phyloP scores from a whole-genome alignment of 371 early-diverging fungal genomes.

The Mortierella sp. region DNA sequence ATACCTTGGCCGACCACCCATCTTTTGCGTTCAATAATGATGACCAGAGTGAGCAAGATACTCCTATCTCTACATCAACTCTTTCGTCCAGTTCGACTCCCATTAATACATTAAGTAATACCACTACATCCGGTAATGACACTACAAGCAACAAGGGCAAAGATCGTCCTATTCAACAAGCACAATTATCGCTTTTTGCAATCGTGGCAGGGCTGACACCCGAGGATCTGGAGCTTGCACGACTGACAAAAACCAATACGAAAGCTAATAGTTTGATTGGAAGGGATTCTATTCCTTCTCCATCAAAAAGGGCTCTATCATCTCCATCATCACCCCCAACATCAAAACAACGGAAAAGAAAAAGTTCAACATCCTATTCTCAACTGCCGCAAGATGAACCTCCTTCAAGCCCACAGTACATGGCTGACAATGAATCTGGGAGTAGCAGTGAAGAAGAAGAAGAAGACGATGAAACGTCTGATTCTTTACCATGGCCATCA shows the following conservation, averaged over 20 bases:
- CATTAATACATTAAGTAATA: not conserved
- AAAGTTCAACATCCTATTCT: not conserved
- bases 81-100: not conserved
- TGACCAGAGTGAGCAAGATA: not conserved
- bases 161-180: not conserved
- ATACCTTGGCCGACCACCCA: slow-evolving; percentile 1
- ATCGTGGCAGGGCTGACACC: slow-evolving; percentile 5
- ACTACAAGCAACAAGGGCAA: not conserved
- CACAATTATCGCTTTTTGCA: slow-evolving; percentile 2
- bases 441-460: not conserved
- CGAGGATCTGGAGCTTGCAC: slow-evolving; percentile 19
- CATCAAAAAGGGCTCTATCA: not conserved
- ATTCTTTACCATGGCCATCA: not conserved
- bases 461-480: no score
- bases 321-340: not conserved
- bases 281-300: not conserved
- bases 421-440: slow-evolving; percentile 17
- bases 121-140: not conserved
- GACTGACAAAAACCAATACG: slow-evolving; percentile 17
- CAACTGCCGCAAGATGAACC: not conserved
- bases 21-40: not conserved
- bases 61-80: not conserved
- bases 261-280: slow-evolving; percentile 17
- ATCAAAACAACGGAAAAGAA: not conserved
- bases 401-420: slow-evolving; percentile 13